Evolutionary conservation across 2,329 filamentous ascomycete genomes (phyloP), one percentile per base, ranked within the genome.

Genomic region (Ceratocystis alfenasii): DNA sequence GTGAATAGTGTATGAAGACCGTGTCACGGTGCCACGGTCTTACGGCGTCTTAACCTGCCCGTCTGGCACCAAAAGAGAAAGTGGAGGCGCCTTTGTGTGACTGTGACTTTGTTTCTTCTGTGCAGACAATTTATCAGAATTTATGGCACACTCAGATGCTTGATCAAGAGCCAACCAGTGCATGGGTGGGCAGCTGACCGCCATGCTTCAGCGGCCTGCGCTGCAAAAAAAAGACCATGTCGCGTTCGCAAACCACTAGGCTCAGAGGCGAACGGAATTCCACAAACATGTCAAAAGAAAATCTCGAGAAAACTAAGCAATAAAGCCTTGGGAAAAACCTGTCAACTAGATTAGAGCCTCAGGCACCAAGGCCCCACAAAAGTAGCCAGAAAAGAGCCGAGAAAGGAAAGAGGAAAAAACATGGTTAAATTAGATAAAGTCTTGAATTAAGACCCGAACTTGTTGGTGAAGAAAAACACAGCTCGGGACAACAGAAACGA

Each of bases 201-300:
- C 36, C 36, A 5, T 41, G 36, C 36, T 41, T 15, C 10, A 12
- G 36, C 12, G 36, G 10, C 36, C 12, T 41, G 36, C 10, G 36
- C 36, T 1, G 33, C 10, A 25, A 25, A 36, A 12, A 36, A 36
- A 36, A 12, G 33, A 12, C 8, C 33, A 12, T 0, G 33, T 3
- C 8, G 10, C 33, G 33, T 3, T 12, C n/a, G 28, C 4, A 20
- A 28, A 28, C 12, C 36, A 25, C n/a, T 8, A 15, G 22, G 22
- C n/a, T n/a, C 41, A 5, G 2, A 17, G 28, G 28, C 8, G 41
- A 33, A 6, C 3, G 17, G 20, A 25, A 48, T 8, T 15, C 20
- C 44, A 48, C 36, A 17, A 62, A 62, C 33, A 63, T 36, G 46
- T 17, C 44, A 50, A 46, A 20, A 33, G 22, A 50, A 48, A 63